Base-by-base conservation (phyloP, 176 grass and related monocot species). In the Luzula sylvatica region DNA sequence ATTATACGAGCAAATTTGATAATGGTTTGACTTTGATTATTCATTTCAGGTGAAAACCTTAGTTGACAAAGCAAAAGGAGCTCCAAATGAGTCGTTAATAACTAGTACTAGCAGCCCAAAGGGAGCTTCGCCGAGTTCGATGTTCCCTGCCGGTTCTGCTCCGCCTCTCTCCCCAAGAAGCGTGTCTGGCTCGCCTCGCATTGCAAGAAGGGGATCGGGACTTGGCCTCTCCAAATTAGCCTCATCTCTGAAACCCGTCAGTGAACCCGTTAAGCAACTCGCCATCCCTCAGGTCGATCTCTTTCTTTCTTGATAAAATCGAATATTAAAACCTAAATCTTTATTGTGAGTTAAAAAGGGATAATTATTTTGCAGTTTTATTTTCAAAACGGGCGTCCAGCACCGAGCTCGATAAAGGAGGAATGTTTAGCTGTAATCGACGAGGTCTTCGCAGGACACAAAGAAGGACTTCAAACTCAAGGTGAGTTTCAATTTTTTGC, bases 121-220 rank as follows among this genome's bases (percentile, higher is more conserved):
- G 76, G 76, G 14, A 65, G 66, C 53, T 48, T 30, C 76, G 13
- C 53, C 66, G 25, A 65, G 69, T 63, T 80, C 69, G 18, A 80
- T 98, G 81, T 70, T 90, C 35, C 77, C 75, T 53, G 77, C 69
- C 7, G 85, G 68, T 16, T 72, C 71, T 60, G 86, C 72, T 55
- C 92, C 92, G 52, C 86, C 92, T 39, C 81, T 98, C 22, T 98
- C 92, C 3, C 85, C 92, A 14, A 86, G 92, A 70, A 73, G 62
- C 54, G 53, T 26, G 18, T 56, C 76, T 41, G 65, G 72, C 3
- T 61, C 28, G 30, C 7, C 30, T 7, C 30, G 30, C 30, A 52
- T 59, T 15, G 89, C 92, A 4, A 68, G 77, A 63, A 73, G 72
- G 55, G 74, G 73, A 56, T 61, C 77, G 38, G 53, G 58, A 3